phyloP scores from a whole-genome alignment of 208 protist species.

The Leishmania arabica region DNA sequence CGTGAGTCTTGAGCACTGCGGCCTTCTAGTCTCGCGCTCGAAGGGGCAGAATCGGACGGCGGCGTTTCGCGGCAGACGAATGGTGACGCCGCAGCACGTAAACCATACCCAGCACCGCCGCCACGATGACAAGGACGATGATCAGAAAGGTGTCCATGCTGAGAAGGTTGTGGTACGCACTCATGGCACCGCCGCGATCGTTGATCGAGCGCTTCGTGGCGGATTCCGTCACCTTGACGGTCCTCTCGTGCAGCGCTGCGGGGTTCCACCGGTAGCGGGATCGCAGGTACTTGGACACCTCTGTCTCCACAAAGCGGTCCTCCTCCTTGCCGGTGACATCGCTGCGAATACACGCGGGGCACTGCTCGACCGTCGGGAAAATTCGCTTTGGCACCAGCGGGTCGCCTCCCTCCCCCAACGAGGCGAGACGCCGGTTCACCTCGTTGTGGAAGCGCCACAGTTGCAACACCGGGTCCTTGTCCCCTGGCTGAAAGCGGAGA shows the following conservation, averaged over 20 bases:
- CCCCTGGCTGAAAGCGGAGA: conserved; percentile 37
- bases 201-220: background rate
- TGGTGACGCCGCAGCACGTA: conserved; percentile 23
- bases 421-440: conserved; percentile 53
- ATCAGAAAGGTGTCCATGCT: conserved; percentile 31
- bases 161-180: conserved; percentile 12
- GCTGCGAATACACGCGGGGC: conserved; percentile 35
- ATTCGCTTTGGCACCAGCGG: conserved; percentile 66
- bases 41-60: conserved; percentile 22
- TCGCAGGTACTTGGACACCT: conserved; percentile 28
- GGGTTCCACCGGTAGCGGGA: conserved; percentile 47
- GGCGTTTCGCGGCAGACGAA: background rate
- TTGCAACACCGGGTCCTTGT: conserved; percentile 45
- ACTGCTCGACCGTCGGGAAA: conserved; percentile 42
- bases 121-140: conserved; percentile 28
- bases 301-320: conserved; percentile 2
- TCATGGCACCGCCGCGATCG: background rate
- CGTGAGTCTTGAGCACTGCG: background rate
- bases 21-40: conserved; percentile 13
- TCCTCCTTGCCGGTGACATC: background rate
- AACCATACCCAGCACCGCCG: conserved; percentile 20
- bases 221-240: background rate
- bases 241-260: conserved; percentile 11
- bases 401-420: conserved; percentile 33
- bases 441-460: conserved; percentile 80